phyloP scores from a whole-genome alignment of 2,329 filamentous ascomycete genomes.

The Akanthomyces uredinophilus region DNA sequence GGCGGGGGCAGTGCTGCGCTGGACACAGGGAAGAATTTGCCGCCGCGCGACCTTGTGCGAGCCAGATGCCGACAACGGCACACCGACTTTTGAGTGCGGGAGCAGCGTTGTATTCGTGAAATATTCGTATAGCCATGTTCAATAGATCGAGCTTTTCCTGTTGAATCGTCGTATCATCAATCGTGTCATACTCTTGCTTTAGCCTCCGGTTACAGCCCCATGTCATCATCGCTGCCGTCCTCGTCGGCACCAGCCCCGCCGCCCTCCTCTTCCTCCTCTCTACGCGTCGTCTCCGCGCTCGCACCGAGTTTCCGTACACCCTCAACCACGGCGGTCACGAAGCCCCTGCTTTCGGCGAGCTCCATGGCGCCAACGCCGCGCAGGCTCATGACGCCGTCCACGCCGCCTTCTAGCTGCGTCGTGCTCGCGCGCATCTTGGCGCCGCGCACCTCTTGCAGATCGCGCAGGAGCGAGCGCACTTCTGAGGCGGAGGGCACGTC shows the following conservation, averaged over 20 bases:
- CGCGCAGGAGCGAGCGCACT: slow-evolving; percentile 69
- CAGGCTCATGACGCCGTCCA: slow-evolving; percentile 63
- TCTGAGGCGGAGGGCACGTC: slow-evolving; percentile 71
- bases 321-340: slow-evolving; percentile 82
- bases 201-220: slow-evolving; percentile 32
- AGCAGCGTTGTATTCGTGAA: neutral
- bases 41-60: neutral
- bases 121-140: neutral
- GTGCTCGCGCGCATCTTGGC: slow-evolving; percentile 80
- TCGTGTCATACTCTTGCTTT: neutral
- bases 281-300: slow-evolving; percentile 69
- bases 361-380: slow-evolving; percentile 88
- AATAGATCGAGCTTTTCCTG: neutral
- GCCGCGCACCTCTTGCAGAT: slow-evolving; percentile 80
- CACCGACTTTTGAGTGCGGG: neutral
- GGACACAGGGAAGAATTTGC: too few relatives aligned
- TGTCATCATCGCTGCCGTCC: slow-evolving; percentile 54
- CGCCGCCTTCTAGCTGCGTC: slow-evolving; percentile 63
- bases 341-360: slow-evolving; percentile 77
- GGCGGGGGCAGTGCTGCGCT: neutral
- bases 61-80: neutral
- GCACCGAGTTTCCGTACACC: slow-evolving; percentile 78
- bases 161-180: neutral
- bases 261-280: slow-evolving; percentile 69
- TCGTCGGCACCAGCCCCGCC: slow-evolving; percentile 54